Percentiles rank a stretch among this genome's conserved stretches.
Evolutionary conservation across 345 rosid species (phyloP).

Genomic region (Salix koriyanagi): DNA sequence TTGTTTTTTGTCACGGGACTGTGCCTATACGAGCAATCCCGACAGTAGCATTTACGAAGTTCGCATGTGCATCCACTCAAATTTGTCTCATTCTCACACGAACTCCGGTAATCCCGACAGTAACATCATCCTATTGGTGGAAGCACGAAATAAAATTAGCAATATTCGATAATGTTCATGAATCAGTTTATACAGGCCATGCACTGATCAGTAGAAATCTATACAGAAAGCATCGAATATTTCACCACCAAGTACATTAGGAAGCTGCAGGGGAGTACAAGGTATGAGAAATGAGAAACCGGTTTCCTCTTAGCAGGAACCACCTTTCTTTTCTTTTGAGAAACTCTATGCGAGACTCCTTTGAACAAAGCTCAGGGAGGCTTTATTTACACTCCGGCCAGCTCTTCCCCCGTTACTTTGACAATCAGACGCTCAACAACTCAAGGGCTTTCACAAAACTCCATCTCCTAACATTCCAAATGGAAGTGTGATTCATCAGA

Average conservation of each 20-base stretch:
- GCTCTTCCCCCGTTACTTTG: conserved; percentile 15
- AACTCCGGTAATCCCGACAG: too few species aligned
- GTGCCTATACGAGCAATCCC: too few species aligned
- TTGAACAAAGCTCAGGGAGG: conserved; percentile 11
- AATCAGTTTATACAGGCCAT: conserved; percentile 8
- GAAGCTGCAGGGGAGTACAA: background rate
- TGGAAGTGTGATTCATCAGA: conserved; percentile 8
- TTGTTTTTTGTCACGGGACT: too few species aligned
- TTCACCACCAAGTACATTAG: background rate
- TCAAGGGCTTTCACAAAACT: conserved; percentile 46
- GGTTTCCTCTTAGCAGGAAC: conserved; percentile 9
- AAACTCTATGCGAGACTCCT: background rate
- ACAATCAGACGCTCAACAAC: conserved; percentile 5
- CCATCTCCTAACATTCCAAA: conserved; percentile 40
- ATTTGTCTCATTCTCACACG: too few species aligned
- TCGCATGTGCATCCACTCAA: too few species aligned
- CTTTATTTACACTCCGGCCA: conserved; percentile 21
- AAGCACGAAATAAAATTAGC: background rate
- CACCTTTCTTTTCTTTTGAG: background rate
- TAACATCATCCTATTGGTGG: background rate
- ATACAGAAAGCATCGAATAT: background rate
- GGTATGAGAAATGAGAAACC: conserved; percentile 3
- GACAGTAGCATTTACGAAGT: too few species aligned
- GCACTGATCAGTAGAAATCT: conserved; percentile 8
- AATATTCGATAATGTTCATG: background rate